Conservation (phyloP, 202 grass and related monocot species). For the Setaria italica region DNA sequence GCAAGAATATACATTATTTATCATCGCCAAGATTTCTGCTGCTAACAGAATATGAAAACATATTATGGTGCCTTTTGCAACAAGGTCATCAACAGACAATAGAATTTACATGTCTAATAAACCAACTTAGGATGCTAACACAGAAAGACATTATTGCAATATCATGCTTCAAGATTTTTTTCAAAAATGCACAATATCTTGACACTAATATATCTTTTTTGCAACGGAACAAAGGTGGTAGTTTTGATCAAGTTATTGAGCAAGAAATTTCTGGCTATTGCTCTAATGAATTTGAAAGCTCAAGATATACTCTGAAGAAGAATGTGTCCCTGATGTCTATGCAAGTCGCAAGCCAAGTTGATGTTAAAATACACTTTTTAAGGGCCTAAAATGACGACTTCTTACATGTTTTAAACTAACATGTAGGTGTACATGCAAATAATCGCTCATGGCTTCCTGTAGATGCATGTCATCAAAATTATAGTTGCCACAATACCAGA, state of each 20-base stretch:
- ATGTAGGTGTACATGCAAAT: not conserved
- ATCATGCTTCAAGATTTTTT: not conserved
- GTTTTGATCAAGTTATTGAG: not conserved
- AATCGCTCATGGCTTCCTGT: not conserved
- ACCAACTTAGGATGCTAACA: not conserved
- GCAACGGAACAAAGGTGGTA: constrained; percentile 1
- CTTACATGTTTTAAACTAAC: not conserved
- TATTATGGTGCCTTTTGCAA: not conserved
- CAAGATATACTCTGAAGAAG: not conserved
- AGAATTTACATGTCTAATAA: not conserved
- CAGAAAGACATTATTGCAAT: not conserved
- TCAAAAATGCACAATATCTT: constrained; percentile 7
- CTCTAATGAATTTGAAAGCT: constrained; percentile 3
- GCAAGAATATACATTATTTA: constrained; percentile 6
- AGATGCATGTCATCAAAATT: not conserved
- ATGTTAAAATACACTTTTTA: not conserved
- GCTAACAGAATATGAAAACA: constrained; percentile 18
- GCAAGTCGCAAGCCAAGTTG: not conserved
- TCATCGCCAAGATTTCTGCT: constrained; percentile 24
- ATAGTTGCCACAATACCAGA: not conserved
- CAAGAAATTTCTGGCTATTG: not conserved
- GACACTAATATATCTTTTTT: not conserved
- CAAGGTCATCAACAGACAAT: not conserved
- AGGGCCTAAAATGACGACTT: not conserved
- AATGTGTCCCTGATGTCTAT: constrained; percentile 1